Evolutionary conservation across 306 rosid species (phyloP).

Genomic region (Senna tora): DNA sequence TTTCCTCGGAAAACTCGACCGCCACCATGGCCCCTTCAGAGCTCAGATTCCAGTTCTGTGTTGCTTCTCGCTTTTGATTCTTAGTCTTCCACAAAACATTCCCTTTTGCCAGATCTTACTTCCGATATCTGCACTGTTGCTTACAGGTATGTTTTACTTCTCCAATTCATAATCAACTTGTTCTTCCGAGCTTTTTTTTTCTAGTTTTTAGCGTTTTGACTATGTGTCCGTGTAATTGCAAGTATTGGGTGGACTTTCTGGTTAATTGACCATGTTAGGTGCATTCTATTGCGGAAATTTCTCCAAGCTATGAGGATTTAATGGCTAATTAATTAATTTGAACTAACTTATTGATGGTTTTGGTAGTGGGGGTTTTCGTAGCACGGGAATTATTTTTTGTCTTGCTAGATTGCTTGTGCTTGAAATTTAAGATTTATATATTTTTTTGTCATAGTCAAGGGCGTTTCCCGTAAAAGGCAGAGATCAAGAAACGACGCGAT

Average conservation of each 20-base stretch:
- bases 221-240: background rate
- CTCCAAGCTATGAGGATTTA: conserved; percentile 8
- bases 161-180: background rate
- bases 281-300: background rate
- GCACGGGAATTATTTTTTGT: background rate
- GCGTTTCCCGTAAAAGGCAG: too few relatives aligned
- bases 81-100: conserved; percentile 23
- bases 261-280: background rate
- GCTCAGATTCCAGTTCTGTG: conserved; percentile 33
- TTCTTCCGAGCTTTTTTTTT: too few relatives aligned
- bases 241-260: background rate
- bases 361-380: background rate
- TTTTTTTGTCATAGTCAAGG: too few relatives aligned
- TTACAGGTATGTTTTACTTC: conserved; percentile 44
- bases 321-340: background rate
- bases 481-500: conserved; percentile 49
- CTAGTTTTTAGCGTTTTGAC: background rate
- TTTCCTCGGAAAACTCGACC: conserved; percentile 23
- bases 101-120: conserved; percentile 56
- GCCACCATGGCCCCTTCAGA: conserved; percentile 12
- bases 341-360: background rate
- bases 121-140: conserved; percentile 24
- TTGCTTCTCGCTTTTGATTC: conserved; percentile 43
- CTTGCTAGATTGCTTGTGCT: conserved; percentile 14
- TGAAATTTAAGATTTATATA: conserved; percentile 19